phyloP scores from a whole-genome alignment of 208 protist genomes.

The Crithidia sp. region DNA sequence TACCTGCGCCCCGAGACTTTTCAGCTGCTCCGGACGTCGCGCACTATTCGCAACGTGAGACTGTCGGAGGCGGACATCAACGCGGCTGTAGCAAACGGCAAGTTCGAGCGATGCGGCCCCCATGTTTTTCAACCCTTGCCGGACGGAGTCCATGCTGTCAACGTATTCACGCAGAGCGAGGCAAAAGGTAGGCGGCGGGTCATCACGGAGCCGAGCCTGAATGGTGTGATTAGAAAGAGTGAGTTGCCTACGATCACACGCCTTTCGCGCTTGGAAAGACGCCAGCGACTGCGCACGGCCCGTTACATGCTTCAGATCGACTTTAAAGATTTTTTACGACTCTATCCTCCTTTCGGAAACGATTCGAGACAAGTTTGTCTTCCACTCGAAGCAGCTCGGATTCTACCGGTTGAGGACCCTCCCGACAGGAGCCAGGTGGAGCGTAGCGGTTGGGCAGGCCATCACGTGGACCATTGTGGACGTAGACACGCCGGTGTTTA shows the following conservation, averaged over 20 bases:
- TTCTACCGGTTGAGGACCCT: background rate
- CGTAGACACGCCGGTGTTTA: background rate
- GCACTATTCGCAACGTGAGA: background rate
- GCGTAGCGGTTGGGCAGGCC: background rate
- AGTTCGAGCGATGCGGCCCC: background rate
- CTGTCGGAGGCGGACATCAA: background rate
- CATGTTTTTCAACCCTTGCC: background rate
- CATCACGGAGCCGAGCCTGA: background rate
- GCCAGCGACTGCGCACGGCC: background rate
- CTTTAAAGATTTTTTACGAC: background rate
- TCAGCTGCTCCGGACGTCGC: background rate
- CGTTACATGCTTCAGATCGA: background rate
- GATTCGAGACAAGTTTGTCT: background rate
- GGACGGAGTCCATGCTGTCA: constrained; percentile 7
- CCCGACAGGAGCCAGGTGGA: constrained; percentile 7
- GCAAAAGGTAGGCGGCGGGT: constrained; percentile 1
- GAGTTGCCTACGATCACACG: background rate
- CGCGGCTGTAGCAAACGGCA: background rate
- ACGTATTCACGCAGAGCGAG: background rate
- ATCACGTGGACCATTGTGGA: constrained; percentile 1
- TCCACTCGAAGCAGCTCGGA: background rate
- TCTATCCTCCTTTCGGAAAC: background rate
- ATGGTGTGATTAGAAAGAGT: background rate
- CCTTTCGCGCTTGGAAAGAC: background rate
- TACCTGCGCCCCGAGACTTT: background rate